phyloP scores from a whole-genome alignment of 2,329 filamentous ascomycete genomes.

The Talaromyces sp. region DNA sequence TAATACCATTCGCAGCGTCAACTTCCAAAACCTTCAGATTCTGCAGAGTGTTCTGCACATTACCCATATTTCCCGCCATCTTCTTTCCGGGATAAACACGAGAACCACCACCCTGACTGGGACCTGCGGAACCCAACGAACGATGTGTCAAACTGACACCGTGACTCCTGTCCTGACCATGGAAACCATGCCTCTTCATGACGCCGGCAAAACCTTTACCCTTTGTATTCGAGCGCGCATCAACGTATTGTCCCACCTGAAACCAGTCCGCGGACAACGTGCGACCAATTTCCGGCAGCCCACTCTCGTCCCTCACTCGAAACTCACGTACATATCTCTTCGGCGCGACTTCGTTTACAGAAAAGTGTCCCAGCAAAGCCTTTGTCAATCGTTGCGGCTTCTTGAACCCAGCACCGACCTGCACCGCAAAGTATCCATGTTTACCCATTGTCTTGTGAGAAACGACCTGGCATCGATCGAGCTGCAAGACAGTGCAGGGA shows the following conservation, averaged over 20 bases:
- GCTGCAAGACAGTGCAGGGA: conserved; percentile 87
- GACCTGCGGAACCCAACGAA: conserved; percentile 84
- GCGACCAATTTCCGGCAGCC: conserved; percentile 73
- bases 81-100: conserved; percentile 94
- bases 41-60: conserved; percentile 82
- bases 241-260: conserved; percentile 82
- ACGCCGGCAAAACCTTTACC: conserved; percentile 95
- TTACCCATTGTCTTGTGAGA: conserved; percentile 75
- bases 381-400: conserved; percentile 74
- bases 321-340: conserved; percentile 87
- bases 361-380: conserved; percentile 84
- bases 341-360: conserved; percentile 74
- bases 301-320: conserved; percentile 70
- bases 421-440: conserved; percentile 93
- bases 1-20: conserved; percentile 79
- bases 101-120: conserved; percentile 86
- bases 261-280: conserved; percentile 87
- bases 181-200: conserved; percentile 94
- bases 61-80: conserved; percentile 96
- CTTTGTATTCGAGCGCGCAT: conserved; percentile 73
- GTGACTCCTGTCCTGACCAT: conserved; percentile 86
- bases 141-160: conserved; percentile 94
- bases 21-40: conserved; percentile 87
- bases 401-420: conserved; percentile 77
- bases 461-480: conserved; percentile 88